A percentile compares a stretch with the other conserved stretches of the same genome.
Evolutionary conservation across 306 rosid genomes (phyloP).

Genomic region (Hippophae gyantsensis): DNA sequence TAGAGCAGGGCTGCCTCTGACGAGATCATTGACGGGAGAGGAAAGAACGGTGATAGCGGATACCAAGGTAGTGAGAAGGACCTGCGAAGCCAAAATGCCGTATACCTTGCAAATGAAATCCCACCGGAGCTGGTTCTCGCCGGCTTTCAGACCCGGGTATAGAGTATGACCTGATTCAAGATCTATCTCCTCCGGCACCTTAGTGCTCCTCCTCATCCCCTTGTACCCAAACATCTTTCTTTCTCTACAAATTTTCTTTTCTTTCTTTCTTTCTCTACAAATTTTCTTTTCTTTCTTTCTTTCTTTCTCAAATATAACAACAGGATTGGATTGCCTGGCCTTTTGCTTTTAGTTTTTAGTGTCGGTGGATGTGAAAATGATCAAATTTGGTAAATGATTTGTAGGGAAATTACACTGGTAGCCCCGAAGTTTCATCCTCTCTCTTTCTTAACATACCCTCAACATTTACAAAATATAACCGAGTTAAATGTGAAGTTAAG

Average conservation of each 20-base stretch:
- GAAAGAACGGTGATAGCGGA: constrained; percentile 68
- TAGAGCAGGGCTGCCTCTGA: constrained; percentile 56
- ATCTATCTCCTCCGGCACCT: constrained; percentile 40
- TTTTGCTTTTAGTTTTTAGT: too few species aligned
- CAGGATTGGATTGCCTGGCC: too few species aligned
- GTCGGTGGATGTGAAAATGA: too few species aligned
- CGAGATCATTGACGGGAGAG: constrained; percentile 64
- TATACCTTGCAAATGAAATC: constrained; percentile 92
- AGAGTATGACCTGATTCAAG: constrained; percentile 75
- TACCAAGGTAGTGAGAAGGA: constrained; percentile 68
- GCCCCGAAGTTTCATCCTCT: too few species aligned
- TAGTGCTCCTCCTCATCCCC: constrained; percentile 22
- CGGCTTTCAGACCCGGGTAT: constrained; percentile 62
- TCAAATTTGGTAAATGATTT: too few species aligned
- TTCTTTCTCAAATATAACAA: too few species aligned
- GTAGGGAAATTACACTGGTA: too few species aligned
- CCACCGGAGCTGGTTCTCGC: constrained; percentile 97
- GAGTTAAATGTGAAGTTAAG: too few species aligned
- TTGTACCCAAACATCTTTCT: constrained; percentile 37
- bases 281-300: constrained; percentile 7
- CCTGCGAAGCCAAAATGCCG: constrained; percentile 76
- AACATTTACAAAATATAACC: too few species aligned
- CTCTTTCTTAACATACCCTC: too few species aligned
- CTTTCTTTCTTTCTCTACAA: not conserved
- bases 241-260: constrained; percentile 7